phyloP scores from a whole-genome alignment of 768 basidiomycete species.

The Kwoniella europaea region DNA sequence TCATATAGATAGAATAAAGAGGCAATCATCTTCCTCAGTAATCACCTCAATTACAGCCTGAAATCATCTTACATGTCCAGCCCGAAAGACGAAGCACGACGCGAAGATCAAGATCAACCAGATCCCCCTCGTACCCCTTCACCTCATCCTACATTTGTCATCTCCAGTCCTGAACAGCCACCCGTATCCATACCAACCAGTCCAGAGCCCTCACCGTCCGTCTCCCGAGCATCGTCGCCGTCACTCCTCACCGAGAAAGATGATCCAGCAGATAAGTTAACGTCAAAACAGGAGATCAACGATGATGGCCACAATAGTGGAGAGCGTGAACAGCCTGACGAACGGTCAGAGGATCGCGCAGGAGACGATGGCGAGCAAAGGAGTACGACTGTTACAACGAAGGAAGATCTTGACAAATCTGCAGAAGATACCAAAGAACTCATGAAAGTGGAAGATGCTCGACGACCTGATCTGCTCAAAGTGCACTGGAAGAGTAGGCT shows the following conservation, averaged over 20 bases:
- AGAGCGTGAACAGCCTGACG: background rate
- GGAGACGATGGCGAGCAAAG: too few relatives aligned
- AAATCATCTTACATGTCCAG: background rate
- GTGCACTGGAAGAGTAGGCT: constrained; percentile 27
- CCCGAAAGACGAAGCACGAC: background rate
- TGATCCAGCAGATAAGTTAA: constrained; percentile 25
- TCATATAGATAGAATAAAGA: too few relatives aligned
- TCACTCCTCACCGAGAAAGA: background rate
- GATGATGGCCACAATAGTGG: background rate
- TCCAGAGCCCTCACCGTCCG: constrained; percentile 1
- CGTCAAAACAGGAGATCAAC: constrained; percentile 16
- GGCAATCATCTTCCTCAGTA: too few relatives aligned
- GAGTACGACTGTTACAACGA: background rate
- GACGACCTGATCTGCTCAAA: constrained; percentile 17
- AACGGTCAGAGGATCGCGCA: too few relatives aligned
- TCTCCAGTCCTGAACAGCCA: background rate
- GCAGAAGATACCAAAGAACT: background rate
- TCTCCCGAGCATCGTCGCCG: background rate
- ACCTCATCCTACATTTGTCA: background rate
- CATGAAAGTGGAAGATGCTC: constrained; percentile 2
- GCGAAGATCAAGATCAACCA: constrained; percentile 1
- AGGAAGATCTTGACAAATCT: background rate
- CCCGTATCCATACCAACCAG: constrained; percentile 4
- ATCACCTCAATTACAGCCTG: too few relatives aligned
- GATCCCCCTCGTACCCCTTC: background rate